Conservation (phyloP, 306 rosid species). For the Vicia faba region DNA sequence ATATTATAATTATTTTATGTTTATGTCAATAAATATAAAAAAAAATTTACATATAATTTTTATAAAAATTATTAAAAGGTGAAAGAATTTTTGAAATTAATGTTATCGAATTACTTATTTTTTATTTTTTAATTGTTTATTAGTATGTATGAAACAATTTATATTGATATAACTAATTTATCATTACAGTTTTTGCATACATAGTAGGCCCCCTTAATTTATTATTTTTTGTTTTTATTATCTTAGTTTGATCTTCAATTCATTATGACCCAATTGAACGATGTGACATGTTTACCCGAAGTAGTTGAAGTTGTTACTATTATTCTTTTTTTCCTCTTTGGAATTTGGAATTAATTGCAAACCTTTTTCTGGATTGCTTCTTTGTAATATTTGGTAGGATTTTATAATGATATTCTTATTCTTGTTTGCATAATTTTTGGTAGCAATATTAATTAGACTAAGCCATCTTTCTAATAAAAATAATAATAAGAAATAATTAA, state of each 20-base stretch:
- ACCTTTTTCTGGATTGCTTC: conserved; percentile 11
- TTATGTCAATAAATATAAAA: no score
- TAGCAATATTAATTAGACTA: conserved; percentile 37
- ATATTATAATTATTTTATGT: no score
- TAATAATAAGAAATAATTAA: no score
- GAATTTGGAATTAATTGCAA: conserved; percentile 16
- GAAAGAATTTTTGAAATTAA: no score
- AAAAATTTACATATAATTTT: no score
- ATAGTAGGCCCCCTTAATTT: conserved; percentile 50
- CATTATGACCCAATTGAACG: conserved; percentile 40
- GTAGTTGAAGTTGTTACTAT: conserved; percentile 17
- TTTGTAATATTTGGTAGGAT: conserved; percentile 48
- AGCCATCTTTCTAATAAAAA: neutral
- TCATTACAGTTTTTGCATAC: conserved; percentile 30
- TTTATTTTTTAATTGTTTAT: no score
- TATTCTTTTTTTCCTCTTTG: conserved; percentile 19
- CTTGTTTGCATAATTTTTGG: conserved; percentile 51
- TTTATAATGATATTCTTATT: conserved; percentile 42
- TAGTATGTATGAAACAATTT: no score
- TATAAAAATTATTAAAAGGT: no score
- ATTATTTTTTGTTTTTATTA: conserved; percentile 9
- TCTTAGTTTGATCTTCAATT: conserved; percentile 35
- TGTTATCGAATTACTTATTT: no score
- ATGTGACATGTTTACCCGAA: conserved; percentile 46
- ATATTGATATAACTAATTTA: neutral